Conservation (phyloP, 2,329 filamentous ascomycete species). For the Lachnellula suecica region DNA sequence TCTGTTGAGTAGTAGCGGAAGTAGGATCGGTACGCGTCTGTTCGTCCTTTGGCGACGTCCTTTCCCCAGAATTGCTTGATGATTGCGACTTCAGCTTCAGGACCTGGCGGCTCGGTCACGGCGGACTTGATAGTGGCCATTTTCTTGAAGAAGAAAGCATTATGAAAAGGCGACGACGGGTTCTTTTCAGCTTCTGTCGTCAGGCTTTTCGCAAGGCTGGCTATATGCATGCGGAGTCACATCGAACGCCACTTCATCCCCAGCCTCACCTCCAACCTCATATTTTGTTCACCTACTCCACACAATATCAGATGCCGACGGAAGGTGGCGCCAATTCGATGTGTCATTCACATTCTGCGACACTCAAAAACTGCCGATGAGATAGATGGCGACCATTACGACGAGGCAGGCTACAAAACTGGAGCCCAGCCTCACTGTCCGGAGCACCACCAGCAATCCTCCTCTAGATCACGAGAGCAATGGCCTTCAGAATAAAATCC, state of each 20-base stretch:
- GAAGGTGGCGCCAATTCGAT: no score
- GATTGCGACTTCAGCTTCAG: background rate
- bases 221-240: no score
- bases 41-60: background rate
- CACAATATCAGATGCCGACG: no score
- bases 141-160: background rate
- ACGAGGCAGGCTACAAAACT: background rate
- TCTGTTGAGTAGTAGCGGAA: background rate
- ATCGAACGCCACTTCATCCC: no score
- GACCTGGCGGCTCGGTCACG: background rate
- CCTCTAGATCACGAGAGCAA: background rate
- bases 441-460: background rate
- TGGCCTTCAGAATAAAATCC: background rate
- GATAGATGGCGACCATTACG: background rate
- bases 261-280: no score
- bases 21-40: background rate
- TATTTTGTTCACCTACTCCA: no score
- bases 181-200: background rate
- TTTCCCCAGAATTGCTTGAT: background rate
- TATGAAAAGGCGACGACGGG: background rate
- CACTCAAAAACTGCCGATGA: background rate
- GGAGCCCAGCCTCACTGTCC: background rate
- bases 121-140: background rate
- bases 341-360: background rate
- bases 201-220: background rate